These are phyloP conservation scores for Tolypocladium sp. DNA, from an alignment of 2,329 filamentous ascomycete species.

Conservation along the genomic window DNA sequence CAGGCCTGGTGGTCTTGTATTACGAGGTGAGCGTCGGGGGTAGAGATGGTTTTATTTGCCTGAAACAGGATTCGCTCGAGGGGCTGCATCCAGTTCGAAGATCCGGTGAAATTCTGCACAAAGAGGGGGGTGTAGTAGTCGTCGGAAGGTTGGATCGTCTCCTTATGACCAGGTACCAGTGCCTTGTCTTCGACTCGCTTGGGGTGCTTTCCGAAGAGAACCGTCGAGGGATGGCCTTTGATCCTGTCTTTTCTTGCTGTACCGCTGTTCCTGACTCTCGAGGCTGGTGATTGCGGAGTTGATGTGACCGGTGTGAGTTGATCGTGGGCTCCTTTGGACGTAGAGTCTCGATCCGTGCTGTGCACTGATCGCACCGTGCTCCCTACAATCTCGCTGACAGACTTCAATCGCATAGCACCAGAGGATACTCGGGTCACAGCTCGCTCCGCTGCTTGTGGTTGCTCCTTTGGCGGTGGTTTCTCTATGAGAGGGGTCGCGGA, in stretches of 20 bases:
- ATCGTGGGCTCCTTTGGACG: slow-evolving; percentile 17
- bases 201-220: slow-evolving; percentile 66
- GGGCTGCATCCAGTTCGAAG: slow-evolving; percentile 50
- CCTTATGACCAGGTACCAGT: slow-evolving; percentile 29
- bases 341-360: slow-evolving; percentile 23
- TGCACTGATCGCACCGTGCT: slow-evolving; percentile 35
- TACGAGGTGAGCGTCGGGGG: slow-evolving; percentile 72
- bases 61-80: slow-evolving; percentile 67
- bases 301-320: slow-evolving; percentile 32
- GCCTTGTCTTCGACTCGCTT: slow-evolving; percentile 39
- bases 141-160: slow-evolving; percentile 38
- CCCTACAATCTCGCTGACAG: slow-evolving; percentile 62
- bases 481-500: slow-evolving; percentile 5
- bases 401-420: slow-evolving; percentile 61
- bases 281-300: slow-evolving; percentile 32
- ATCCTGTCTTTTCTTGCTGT: slow-evolving; percentile 44
- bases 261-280: slow-evolving; percentile 16
- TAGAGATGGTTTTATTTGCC: slow-evolving; percentile 84
- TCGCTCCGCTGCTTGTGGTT: slow-evolving; percentile 26
- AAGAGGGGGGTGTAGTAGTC: slow-evolving; percentile 58
- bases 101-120: slow-evolving; percentile 46
- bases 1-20: slow-evolving; percentile 83
- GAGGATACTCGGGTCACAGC: slow-evolving; percentile 64
- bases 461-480: slow-evolving; percentile 9
- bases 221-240: slow-evolving; percentile 61